These are phyloP conservation scores for Biscogniauxia marginata DNA, from an alignment of 2,329 filamentous ascomycete genomes.

Conservation along the genomic window DNA sequence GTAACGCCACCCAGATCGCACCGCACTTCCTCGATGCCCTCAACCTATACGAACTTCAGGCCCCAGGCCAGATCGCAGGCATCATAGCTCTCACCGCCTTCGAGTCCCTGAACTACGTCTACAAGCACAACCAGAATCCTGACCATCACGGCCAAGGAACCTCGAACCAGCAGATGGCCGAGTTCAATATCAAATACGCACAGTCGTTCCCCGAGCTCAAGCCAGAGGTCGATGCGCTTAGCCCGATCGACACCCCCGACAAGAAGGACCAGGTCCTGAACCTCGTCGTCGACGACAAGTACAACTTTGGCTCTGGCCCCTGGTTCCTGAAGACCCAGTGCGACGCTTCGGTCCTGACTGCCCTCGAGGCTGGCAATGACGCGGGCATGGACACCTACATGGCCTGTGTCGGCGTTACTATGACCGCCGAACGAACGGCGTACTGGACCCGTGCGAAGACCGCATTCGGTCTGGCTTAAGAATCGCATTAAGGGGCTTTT, in stretches of 20 bases:
- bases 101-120: slow-evolving; percentile 69
- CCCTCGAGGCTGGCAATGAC: slow-evolving; percentile 39
- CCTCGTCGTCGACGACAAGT: slow-evolving; percentile 46
- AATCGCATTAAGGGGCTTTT: no score
- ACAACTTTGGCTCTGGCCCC: slow-evolving; percentile 52
- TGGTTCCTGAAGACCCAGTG: slow-evolving; percentile 53
- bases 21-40: slow-evolving; percentile 57
- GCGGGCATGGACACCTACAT: slow-evolving; percentile 46
- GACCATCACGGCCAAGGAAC: slow-evolving; percentile 70
- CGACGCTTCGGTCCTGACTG: slow-evolving; percentile 28
- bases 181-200: slow-evolving; percentile 49
- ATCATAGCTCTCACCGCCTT: slow-evolving; percentile 69
- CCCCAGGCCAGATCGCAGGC: slow-evolving; percentile 63
- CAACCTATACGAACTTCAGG: slow-evolving; percentile 52
- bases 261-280: slow-evolving; percentile 42
- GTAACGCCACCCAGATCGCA: slow-evolving; percentile 61
- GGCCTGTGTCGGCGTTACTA: slow-evolving; percentile 43
- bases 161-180: slow-evolving; percentile 50
- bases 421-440: slow-evolving; percentile 33
- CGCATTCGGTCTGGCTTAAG: slow-evolving; percentile 41
- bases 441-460: slow-evolving; percentile 48
- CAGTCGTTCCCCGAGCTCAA: slow-evolving; percentile 39
- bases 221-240: slow-evolving; percentile 28
- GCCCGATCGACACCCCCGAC: slow-evolving; percentile 18
- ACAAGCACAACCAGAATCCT: slow-evolving; percentile 63